A percentile compares a stretch with the other conserved stretches of the same genome.
Evolutionary conservation across 768 basidiomycete species (phyloP).

Genomic region (Boletellus sp.): DNA sequence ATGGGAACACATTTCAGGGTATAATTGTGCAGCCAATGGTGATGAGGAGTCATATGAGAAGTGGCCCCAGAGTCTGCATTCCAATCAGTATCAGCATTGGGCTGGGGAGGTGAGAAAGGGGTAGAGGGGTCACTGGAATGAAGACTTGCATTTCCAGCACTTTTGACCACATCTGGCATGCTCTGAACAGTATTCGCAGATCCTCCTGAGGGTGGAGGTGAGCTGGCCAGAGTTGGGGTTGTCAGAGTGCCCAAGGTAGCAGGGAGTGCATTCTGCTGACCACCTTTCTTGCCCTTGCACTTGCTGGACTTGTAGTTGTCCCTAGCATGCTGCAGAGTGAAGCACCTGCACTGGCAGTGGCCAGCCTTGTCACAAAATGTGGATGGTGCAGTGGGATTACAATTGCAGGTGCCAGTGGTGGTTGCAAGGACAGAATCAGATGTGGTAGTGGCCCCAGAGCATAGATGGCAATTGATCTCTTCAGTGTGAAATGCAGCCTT

Average conservation of each 20-base stretch:
- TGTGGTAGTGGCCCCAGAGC: background rate
- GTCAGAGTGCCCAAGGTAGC: no score
- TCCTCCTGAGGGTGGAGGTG: no score
- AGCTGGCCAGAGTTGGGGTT: no score
- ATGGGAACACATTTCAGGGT: no score
- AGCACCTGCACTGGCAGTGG: slow-evolving; percentile 3
- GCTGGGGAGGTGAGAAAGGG: background rate
- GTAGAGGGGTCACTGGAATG: background rate
- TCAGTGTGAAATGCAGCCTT: slow-evolving; percentile 1
- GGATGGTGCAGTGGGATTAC: background rate
- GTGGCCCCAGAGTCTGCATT: no score
- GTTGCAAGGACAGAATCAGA: background rate
- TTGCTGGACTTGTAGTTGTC: background rate
- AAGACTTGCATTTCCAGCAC: no score
- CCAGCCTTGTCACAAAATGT: background rate
- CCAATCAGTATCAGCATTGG: background rate
- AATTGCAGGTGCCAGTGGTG: background rate
- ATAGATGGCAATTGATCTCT: no score
- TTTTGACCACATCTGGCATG: background rate
- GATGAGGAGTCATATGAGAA: no score
- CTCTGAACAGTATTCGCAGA: no score
- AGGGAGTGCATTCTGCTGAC: no score
- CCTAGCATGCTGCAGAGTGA: background rate
- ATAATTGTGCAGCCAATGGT: no score
- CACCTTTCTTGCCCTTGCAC: background rate